Evolutionary conservation across 2,329 filamentous ascomycete species (phyloP).

Genomic region (Neodidymelliopsis sp.): DNA sequence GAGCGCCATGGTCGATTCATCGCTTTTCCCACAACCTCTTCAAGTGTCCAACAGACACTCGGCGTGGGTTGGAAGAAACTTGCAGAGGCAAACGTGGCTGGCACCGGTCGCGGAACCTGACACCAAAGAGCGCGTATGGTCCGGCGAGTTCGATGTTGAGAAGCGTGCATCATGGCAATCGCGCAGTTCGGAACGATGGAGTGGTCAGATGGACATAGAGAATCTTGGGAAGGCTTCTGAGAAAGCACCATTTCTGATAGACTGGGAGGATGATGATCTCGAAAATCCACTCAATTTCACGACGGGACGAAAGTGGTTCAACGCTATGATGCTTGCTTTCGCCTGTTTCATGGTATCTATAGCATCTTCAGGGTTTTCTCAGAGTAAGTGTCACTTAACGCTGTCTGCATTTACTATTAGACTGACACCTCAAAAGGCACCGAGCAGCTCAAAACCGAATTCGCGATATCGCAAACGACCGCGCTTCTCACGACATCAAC

Average conservation of each 20-base stretch:
- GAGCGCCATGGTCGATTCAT: slow-evolving; percentile 25
- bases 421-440: slow-evolving; percentile 21
- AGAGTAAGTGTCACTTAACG: slow-evolving; percentile 20
- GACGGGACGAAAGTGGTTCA: slow-evolving; percentile 50
- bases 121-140: slow-evolving; percentile 18
- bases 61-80: slow-evolving; percentile 19
- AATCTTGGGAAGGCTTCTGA: slow-evolving; percentile 1
- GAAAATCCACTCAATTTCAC: slow-evolving; percentile 64
- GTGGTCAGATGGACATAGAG: not conserved
- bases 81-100: slow-evolving; percentile 26
- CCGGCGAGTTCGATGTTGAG: slow-evolving; percentile 29
- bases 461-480: slow-evolving; percentile 26
- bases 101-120: slow-evolving; percentile 11
- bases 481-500: slow-evolving; percentile 36
- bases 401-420: not conserved
- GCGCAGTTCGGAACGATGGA: slow-evolving; percentile 12
- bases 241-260: slow-evolving; percentile 5
- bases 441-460: slow-evolving; percentile 36
- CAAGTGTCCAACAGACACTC: slow-evolving; percentile 15
- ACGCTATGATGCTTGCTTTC: slow-evolving; percentile 37
- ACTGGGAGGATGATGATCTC: slow-evolving; percentile 63
- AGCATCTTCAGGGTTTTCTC: slow-evolving; percentile 32
- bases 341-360: slow-evolving; percentile 42
- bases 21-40: slow-evolving; percentile 22
- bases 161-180: slow-evolving; percentile 23